These are phyloP conservation scores for Spiraea crenata DNA, from an alignment of 331 rosid genomes.

Conservation along the genomic window DNA sequence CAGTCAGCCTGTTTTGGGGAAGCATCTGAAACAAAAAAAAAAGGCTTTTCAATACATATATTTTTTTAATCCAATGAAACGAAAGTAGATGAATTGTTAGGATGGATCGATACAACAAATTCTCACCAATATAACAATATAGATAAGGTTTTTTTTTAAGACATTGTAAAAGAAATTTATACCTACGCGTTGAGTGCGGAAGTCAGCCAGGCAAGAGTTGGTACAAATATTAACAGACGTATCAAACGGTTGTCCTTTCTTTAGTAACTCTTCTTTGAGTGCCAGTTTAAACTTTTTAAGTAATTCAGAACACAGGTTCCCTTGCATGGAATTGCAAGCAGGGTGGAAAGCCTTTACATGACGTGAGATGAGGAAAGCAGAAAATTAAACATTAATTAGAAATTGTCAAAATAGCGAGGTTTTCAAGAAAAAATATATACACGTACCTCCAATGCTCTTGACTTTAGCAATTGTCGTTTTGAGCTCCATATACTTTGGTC, in stretches of 20 bases:
- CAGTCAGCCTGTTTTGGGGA: slow-evolving; percentile 51
- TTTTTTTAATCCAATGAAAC: not conserved
- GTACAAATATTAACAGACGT: slow-evolving; percentile 58
- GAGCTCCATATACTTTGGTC: slow-evolving; percentile 59
- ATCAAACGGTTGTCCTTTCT: slow-evolving; percentile 58
- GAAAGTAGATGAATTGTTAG: too few relatives aligned
- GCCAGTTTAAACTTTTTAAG: slow-evolving; percentile 50
- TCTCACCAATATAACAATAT: too few relatives aligned
- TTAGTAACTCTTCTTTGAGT: slow-evolving; percentile 46
- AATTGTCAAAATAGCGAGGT: not conserved
- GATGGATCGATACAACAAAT: too few relatives aligned
- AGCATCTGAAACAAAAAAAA: slow-evolving; percentile 46
- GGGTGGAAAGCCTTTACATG: slow-evolving; percentile 45
- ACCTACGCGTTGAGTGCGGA: too few relatives aligned
- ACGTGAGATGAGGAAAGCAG: not conserved
- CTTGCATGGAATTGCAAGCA: slow-evolving; percentile 50
- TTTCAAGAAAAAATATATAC: too few relatives aligned
- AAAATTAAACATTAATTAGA: too few relatives aligned
- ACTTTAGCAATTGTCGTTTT: slow-evolving; percentile 45
- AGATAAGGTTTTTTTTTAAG: too few relatives aligned
- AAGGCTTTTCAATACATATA: too few relatives aligned
- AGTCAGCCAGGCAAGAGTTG: slow-evolving; percentile 29
- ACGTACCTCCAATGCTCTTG: slow-evolving; percentile 55
- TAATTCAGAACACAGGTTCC: slow-evolving; percentile 52
- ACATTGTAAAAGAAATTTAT: too few relatives aligned